Percentiles rank a stretch among this genome's conserved stretches.
phyloP scores from a whole-genome alignment of 208 protist genomes.

The Leptomonas pyrrhocoris region DNA sequence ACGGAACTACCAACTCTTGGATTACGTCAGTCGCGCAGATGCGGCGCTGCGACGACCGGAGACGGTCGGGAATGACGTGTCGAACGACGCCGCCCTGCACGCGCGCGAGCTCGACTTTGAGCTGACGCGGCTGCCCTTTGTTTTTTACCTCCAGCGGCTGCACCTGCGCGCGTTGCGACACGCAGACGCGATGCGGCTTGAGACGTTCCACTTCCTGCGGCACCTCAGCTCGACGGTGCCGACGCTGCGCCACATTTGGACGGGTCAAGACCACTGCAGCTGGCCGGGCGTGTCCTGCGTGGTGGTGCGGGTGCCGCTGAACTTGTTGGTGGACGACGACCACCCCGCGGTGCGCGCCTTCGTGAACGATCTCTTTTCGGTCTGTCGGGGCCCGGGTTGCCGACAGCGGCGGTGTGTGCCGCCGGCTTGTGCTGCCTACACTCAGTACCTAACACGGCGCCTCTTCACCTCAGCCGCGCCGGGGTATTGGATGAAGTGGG shows the following conservation, averaged over 20 bases:
- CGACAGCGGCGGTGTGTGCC: conserved; percentile 20
- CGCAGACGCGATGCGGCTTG: conserved; percentile 63
- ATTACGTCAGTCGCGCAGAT: conserved; percentile 25
- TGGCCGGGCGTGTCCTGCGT: conserved; percentile 55
- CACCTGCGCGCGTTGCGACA: conserved; percentile 55
- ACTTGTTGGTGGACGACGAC: conserved; percentile 45
- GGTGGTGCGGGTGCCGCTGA: conserved; percentile 37
- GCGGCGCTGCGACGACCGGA: conserved; percentile 12
- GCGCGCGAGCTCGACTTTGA: conserved; percentile 23
- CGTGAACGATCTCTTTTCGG: conserved; percentile 20
- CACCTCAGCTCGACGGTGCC: conserved; percentile 41
- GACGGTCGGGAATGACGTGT: conserved; percentile 6
- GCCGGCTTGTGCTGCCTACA: conserved; percentile 23
- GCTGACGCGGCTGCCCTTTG: conserved; percentile 22
- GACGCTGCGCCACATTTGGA: conserved; percentile 43
- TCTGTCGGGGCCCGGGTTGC: conserved; percentile 16
- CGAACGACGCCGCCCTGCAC: conserved; percentile 9
- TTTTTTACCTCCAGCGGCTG: conserved; percentile 43
- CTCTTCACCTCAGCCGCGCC: conserved; percentile 33
- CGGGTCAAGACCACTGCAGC: conserved; percentile 52
- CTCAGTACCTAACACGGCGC: conserved; percentile 16
- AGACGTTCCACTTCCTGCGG: conserved; percentile 62
- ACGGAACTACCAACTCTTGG: conserved; percentile 25
- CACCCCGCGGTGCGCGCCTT: conserved; percentile 39
- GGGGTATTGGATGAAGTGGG: conserved; percentile 34